phyloP scores from a whole-genome alignment of 1,284 basidiomycete species.

The Flammula alnicola region DNA sequence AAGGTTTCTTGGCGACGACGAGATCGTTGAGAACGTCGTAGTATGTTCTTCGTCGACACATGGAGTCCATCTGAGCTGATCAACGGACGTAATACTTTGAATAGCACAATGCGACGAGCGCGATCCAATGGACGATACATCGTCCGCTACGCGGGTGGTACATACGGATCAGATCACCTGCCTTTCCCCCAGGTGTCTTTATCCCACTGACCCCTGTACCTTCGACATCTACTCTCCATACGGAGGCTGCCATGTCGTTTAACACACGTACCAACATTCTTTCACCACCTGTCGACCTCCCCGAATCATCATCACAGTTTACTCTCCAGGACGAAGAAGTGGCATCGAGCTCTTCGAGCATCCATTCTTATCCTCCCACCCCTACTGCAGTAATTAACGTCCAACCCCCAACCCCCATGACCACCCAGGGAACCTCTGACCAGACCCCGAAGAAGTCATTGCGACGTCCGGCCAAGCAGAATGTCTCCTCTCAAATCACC shows the following conservation, averaged over 20 bases:
- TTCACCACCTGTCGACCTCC: constrained; percentile 2
- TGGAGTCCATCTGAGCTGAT: not conserved
- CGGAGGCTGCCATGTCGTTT: constrained; percentile 66
- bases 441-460: constrained; percentile 17
- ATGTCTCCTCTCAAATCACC: constrained; percentile 44
- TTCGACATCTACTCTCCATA: constrained; percentile 55
- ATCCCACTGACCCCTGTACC: constrained; percentile 68
- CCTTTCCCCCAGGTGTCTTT: constrained; percentile 65
- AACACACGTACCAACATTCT: constrained; percentile 57
- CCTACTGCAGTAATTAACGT: constrained; percentile 54
- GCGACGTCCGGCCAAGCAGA: constrained; percentile 14
- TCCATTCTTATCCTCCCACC: constrained; percentile 74
- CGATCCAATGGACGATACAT: constrained; percentile 74
- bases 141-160: constrained; percentile 81
- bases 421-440: constrained; percentile 1
- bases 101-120: constrained; percentile 68
- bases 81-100: not conserved
- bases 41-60: constrained; percentile 43
- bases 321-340: constrained; percentile 38
- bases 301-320: constrained; percentile 23
- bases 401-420: constrained; percentile 37
- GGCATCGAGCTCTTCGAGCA: constrained; percentile 38
- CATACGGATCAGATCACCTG: constrained; percentile 69
- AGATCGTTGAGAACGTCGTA: constrained; percentile 75
- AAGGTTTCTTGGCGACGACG: constrained; percentile 70